Evolutionary conservation across 345 rosid species (phyloP).

Genomic region (Noccaea bulbosa): DNA sequence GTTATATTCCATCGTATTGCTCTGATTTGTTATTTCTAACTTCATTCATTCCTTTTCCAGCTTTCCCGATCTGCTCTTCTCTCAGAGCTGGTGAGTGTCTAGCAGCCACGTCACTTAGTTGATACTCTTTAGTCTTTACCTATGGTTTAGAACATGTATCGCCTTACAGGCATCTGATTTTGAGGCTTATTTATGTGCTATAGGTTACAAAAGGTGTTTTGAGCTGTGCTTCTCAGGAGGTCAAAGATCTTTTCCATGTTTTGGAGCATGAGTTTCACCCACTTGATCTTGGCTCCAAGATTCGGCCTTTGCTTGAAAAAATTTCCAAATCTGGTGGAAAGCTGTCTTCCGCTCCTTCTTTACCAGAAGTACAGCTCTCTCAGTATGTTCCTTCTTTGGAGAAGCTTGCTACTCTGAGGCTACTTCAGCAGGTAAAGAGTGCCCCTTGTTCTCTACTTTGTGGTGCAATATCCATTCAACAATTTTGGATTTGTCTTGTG

Average conservation of each 20-base stretch:
- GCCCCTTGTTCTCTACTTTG: conserved; percentile 11
- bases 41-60: conserved; percentile 49
- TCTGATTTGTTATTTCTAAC: conserved; percentile 25
- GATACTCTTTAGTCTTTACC: conserved; percentile 32
- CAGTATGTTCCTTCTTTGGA: conserved; percentile 84
- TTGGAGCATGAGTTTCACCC: conserved; percentile 91
- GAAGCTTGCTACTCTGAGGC: conserved; percentile 82
- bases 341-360: conserved; percentile 85
- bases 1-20: neutral
- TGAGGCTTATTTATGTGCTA: conserved; percentile 24
- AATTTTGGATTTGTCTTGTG: neutral
- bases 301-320: conserved; percentile 74
- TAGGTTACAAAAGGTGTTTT: conserved; percentile 90
- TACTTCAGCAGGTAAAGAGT: conserved; percentile 83
- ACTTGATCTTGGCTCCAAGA: conserved; percentile 77
- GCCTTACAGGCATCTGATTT: conserved; percentile 9
- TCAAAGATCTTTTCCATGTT: conserved; percentile 88
- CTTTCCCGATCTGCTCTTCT: conserved; percentile 86
- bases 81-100: conserved; percentile 78
- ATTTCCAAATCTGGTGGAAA: conserved; percentile 90
- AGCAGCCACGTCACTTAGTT: conserved; percentile 17
- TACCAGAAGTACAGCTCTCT: conserved; percentile 85
- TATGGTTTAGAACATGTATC: conserved; percentile 13
- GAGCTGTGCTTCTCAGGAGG: conserved; percentile 96
- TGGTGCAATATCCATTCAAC: conserved; percentile 1